Base-by-base conservation (phyloP, 2,329 filamentous ascomycete genomes). In the Xylaria sp. region DNA sequence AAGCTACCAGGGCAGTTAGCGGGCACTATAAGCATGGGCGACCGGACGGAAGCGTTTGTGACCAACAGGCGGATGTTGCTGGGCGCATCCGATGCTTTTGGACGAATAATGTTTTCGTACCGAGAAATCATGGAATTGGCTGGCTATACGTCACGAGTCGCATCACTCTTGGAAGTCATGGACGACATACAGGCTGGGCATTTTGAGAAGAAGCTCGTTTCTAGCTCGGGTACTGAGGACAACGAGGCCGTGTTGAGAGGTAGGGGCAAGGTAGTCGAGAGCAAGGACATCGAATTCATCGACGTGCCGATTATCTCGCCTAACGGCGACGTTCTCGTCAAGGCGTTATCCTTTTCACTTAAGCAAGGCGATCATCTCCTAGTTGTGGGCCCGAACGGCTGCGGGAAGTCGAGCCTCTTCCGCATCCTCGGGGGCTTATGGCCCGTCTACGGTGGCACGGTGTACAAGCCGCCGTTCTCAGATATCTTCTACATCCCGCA, bases 401-500 rank as follows among this genome's bases (percentile, higher is more conserved):
- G 94, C 72, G 94, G 94, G 39, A 99, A 99, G 73, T 96, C 91
- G 0, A 95, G 90, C 16, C 81, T 99, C 2, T 99, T 99, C 83
- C 87, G 94, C 37, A 99, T 99, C 63, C 83, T 99, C 1, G 94
- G 94, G 57, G 94, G 94, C 0, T 80, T 99, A 2, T 99, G 94
- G 94, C 94, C 94, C 16, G 94, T 97, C 11, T 99, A 99, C 72
- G 93, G 94, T 61, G 94, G 94, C 47, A 91, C 85, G 1, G 94
- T 99, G 18, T 83, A 91, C 66, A 97, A 97, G 72, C 94, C 94
- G 1, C 87, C 90, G 1, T 94, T 93, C 66, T 86, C 90, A 62
- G 89, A 94, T 69, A 97, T 99, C 69, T 99, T 97, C 76, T 99
- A 99, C 76, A 95, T 99, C 61, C 94, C 94, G 0, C 94, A 99